A percentile compares a stretch with the other conserved stretches of the same genome.
These are phyloP conservation scores for Hypericum perforatum DNA, from an alignment of 345 rosid genomes.

Conservation along the genomic window DNA sequence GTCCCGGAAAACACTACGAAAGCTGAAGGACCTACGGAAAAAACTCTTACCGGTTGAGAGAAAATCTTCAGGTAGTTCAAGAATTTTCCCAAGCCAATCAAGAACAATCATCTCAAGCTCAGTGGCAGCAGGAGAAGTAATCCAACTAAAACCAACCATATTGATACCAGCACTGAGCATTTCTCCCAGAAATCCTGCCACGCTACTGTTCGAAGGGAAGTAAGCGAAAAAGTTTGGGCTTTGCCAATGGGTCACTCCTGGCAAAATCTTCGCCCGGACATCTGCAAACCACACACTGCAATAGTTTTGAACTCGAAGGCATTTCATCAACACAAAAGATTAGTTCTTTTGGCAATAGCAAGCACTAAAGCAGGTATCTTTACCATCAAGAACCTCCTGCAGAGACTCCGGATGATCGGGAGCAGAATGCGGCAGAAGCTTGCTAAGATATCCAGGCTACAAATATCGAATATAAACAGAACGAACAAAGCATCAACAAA, in stretches of 20 bases:
- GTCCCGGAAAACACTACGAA: too few species aligned
- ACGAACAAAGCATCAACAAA: too few species aligned
- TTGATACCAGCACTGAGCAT: conserved; percentile 88
- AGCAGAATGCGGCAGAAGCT: conserved; percentile 70
- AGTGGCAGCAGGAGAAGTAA: conserved; percentile 87
- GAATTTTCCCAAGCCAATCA: conserved; percentile 77
- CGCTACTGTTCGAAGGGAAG: conserved; percentile 77
- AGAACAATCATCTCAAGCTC: conserved; percentile 87
- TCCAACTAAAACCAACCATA: conserved; percentile 87
- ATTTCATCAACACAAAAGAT: too few species aligned
- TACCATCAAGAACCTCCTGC: conserved; percentile 74
- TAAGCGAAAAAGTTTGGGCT: conserved; percentile 14
- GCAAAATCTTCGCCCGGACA: conserved; percentile 5
- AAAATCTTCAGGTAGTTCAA: conserved; percentile 67
- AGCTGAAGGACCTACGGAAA: neutral
- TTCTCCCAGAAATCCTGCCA: conserved; percentile 89
- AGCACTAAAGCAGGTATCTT: conserved; percentile 1
- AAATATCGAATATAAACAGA: neutral
- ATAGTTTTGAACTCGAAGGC: too few species aligned
- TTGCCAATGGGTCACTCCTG: conserved; percentile 11
- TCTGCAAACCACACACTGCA: conserved; percentile 9
- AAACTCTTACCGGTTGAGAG: conserved; percentile 47
- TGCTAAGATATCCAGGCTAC: conserved; percentile 83
- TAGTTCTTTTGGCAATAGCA: neutral
- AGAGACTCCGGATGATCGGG: conserved; percentile 67